Evolutionary conservation across 768 basidiomycete genomes (phyloP).

Genomic region (Tephrocybe rancida): DNA sequence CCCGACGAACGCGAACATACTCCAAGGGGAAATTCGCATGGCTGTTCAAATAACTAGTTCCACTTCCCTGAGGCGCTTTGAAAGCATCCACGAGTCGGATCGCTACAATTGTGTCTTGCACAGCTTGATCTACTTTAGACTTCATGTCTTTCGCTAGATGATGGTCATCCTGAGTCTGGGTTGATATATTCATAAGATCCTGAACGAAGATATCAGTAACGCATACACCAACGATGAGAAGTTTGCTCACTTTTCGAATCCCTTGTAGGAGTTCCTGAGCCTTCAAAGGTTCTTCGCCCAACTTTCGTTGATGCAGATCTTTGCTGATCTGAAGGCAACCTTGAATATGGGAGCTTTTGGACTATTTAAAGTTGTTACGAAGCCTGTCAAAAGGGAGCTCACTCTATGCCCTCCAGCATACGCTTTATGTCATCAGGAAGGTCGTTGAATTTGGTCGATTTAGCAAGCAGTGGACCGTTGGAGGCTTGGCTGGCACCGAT

Average conservation of each 20-base stretch:
- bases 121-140: conserved; percentile 73
- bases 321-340: conserved; percentile 81
- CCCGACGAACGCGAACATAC: conserved; percentile 40
- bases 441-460: conserved; percentile 81
- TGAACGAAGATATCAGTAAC: conserved; percentile 25
- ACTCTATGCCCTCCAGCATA: conserved; percentile 75
- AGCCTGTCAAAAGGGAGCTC: conserved; percentile 21
- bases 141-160: conserved; percentile 72
- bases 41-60: conserved; percentile 71
- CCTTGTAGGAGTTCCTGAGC: conserved; percentile 68
- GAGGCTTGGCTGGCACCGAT: conserved; percentile 18
- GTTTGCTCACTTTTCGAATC: conserved; percentile 59
- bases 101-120: conserved; percentile 79
- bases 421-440: conserved; percentile 70
- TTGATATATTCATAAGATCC: conserved; percentile 67
- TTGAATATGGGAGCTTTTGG: conserved; percentile 65
- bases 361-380: background rate
- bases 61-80: conserved; percentile 67
- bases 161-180: conserved; percentile 66
- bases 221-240: background rate
- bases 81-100: conserved; percentile 81
- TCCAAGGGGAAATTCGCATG: conserved; percentile 83
- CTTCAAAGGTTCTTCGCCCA: conserved; percentile 74
- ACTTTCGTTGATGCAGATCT: conserved; percentile 73
- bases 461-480: conserved; percentile 45